Percentiles rank a stretch among this genome's conserved stretches.
These are phyloP conservation scores for Pochonia chlamydosporia DNA, from an alignment of 2,329 filamentous ascomycete genomes.

Conservation along the genomic window DNA sequence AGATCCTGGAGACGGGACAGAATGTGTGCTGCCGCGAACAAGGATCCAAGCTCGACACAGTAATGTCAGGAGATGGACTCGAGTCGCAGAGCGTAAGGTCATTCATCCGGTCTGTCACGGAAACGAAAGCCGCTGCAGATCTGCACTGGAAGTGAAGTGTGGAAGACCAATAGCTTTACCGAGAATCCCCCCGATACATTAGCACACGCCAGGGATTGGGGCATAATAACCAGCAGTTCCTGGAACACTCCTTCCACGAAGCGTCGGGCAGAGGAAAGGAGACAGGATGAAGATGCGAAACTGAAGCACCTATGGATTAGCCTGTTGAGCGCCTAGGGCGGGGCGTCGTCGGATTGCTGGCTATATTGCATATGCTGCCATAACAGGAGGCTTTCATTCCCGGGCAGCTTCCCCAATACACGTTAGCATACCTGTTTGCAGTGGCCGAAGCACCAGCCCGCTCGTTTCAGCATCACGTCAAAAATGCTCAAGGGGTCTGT, in stretches of 20 bases:
- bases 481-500: neutral
- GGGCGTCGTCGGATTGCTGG: too few relatives aligned
- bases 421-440: too few relatives aligned
- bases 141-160: slow-evolving; percentile 50
- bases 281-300: too few relatives aligned
- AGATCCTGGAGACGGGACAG: slow-evolving; percentile 59
- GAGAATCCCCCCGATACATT: neutral
- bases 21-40: slow-evolving; percentile 52
- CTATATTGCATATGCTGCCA: too few relatives aligned
- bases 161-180: neutral
- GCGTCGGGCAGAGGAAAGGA: too few relatives aligned
- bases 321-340: too few relatives aligned
- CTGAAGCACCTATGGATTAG: too few relatives aligned
- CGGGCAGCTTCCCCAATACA: too few relatives aligned
- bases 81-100: slow-evolving; percentile 46
- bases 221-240: neutral
- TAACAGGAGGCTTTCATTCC: too few relatives aligned
- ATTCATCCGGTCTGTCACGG: slow-evolving; percentile 57
- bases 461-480: neutral
- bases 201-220: neutral
- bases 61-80: slow-evolving; percentile 37
- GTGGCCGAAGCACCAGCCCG: too few relatives aligned
- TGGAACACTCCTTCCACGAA: too few relatives aligned
- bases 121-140: slow-evolving; percentile 46
- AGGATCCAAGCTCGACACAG: slow-evolving; percentile 33